Conservation (phyloP, 306 rosid species). For the Quercus parvula region DNA sequence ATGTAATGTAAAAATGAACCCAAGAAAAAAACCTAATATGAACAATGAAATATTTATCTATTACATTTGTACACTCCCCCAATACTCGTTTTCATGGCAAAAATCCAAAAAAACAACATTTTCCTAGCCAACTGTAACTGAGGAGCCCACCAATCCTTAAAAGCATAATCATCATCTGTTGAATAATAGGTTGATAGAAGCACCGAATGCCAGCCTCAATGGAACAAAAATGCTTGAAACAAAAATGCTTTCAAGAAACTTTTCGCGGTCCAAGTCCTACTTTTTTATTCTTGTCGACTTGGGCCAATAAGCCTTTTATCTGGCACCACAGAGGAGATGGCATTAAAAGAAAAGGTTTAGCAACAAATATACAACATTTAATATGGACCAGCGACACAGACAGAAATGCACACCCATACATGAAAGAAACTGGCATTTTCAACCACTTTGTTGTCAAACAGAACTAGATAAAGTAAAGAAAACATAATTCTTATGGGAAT, state of each 20-base stretch:
- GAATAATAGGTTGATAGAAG: background rate
- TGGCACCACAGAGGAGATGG: background rate
- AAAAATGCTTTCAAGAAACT: background rate
- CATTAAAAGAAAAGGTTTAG: background rate
- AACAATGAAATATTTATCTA: slow-evolving; percentile 23
- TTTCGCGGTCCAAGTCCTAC: background rate
- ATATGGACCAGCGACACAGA: background rate
- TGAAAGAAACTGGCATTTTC: background rate
- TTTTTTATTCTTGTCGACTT: background rate
- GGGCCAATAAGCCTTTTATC: background rate
- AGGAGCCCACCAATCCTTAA: slow-evolving; percentile 13
- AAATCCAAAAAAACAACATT: slow-evolving; percentile 28
- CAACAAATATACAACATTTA: background rate
- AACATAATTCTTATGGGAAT: background rate
- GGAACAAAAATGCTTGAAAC: background rate
- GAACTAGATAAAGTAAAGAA: background rate
- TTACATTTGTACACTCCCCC: slow-evolving; percentile 32
- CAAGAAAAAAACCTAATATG: slow-evolving; percentile 25
- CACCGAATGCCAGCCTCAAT: background rate
- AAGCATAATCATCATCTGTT: background rate
- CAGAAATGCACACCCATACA: background rate
- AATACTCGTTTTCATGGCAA: slow-evolving; percentile 33
- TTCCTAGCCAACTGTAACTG: slow-evolving; percentile 41
- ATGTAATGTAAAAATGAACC: background rate
- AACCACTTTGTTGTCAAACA: background rate